Evolutionary conservation across 2,329 filamentous ascomycete genomes (phyloP).

Genomic region (Neofusicoccum sp.): DNA sequence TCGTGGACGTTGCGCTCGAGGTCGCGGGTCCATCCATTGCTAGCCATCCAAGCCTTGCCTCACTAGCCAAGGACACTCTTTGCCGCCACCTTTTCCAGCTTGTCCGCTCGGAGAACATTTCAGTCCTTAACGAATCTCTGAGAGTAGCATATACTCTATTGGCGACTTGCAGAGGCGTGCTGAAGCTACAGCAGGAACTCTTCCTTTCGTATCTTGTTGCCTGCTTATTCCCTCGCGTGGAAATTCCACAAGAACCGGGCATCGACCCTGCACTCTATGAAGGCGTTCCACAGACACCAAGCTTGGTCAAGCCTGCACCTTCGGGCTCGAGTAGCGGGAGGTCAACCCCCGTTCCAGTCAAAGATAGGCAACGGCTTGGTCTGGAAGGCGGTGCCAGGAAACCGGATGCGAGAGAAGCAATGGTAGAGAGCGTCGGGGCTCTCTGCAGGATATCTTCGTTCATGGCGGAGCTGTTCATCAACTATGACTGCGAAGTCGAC

Average conservation of each 20-base stretch:
- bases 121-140: slow-evolving; percentile 87
- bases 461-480: slow-evolving; percentile 93
- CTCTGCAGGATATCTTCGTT: slow-evolving; percentile 90
- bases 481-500: slow-evolving; percentile 95
- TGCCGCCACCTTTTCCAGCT: slow-evolving; percentile 96
- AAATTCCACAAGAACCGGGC: slow-evolving; percentile 84
- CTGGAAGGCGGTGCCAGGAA: slow-evolving; percentile 89
- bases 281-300: slow-evolving; percentile 87
- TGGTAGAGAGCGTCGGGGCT: slow-evolving; percentile 95
- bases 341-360: slow-evolving; percentile 84
- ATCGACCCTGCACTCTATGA: slow-evolving; percentile 92
- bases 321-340: slow-evolving; percentile 65
- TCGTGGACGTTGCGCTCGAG: slow-evolving; percentile 95
- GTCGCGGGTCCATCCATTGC: slow-evolving; percentile 94
- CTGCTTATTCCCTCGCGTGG: slow-evolving; percentile 88
- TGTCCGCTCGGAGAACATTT: slow-evolving; percentile 93
- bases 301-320: slow-evolving; percentile 70
- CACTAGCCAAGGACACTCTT: slow-evolving; percentile 85
- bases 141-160: slow-evolving; percentile 88
- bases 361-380: slow-evolving; percentile 87
- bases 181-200: slow-evolving; percentile 95
- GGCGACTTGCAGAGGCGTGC: slow-evolving; percentile 81
- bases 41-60: slow-evolving; percentile 82
- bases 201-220: slow-evolving; percentile 93
- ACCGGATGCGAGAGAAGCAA: slow-evolving; percentile 92